Evolutionary conservation across 1,284 basidiomycete genomes (phyloP), one percentile per base, ranked within the genome.

Genomic region (Puccinia triticina): DNA sequence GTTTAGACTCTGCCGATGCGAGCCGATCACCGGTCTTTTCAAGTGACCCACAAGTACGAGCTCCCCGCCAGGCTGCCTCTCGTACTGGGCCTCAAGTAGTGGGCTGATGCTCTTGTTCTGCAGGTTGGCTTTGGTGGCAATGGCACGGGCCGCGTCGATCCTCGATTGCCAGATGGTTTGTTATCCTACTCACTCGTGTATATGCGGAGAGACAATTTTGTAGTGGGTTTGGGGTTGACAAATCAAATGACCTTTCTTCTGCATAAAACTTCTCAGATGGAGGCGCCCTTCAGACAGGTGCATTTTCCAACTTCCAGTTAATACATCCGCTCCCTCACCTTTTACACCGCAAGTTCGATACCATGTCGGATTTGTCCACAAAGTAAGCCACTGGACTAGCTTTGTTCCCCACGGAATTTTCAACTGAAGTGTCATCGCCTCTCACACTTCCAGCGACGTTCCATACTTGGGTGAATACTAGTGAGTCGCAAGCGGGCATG

Each of bases 71-170:
- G 64, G 16, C 29, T 34, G 40, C 26, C 29, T 11, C 11, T 46
- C 34, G 4, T n/a, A 12, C 4, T n/a, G 59, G 11, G 23, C 12
- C 37, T 29, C 59, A 32, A 64, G 4, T 29, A 4, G 16, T 29
- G 26, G 4, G 61, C 57, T 77, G 48, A 72, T 72, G 66, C 48
- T 67, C 16, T 53, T 50, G 26, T 55, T n/a, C 32, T 46, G n/a
- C 50, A 81, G 79, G 43, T 64, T 61, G 79, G 71, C 4, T 81
- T 81, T 48, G 79, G 79, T 2, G 69, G 66, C 29, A 81, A 81
- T 74, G 79, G 79, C 26, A 74, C 69, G 16, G 79, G 71, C 53
- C 71, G 48, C 57, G 53, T 57, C 59, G 69, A 61, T 46, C 40
- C 69, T 53, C 29, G 48, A 29, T 40, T 48, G 29, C 66, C 50